Conservation (phyloP, 768 basidiomycete genomes). For the Lactarius deliciosus region DNA sequence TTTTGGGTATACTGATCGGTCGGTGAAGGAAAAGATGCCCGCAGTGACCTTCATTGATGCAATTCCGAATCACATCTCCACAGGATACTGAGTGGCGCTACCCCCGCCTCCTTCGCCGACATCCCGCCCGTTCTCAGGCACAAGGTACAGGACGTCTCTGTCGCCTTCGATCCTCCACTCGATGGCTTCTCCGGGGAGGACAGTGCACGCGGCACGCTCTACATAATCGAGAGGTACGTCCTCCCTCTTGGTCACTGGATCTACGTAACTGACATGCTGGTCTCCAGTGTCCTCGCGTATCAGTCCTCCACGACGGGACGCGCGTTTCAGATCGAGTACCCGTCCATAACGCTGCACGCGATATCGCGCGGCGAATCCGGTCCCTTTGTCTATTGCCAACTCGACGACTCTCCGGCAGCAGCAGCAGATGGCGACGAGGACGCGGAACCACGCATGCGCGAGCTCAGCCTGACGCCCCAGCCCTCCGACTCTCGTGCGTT, state of each 20-base stretch:
- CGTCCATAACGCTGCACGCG: constrained; percentile 90
- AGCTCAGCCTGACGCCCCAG: constrained; percentile 74
- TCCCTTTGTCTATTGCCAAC: constrained; percentile 89
- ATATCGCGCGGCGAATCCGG: constrained; percentile 67
- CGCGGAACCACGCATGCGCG: constrained; percentile 58
- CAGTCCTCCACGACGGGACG: constrained; percentile 61
- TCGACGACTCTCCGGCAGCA: constrained; percentile 64
- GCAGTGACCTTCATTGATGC: constrained; percentile 40
- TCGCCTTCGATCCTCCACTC: constrained; percentile 67
- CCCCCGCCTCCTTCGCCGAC: constrained; percentile 79
- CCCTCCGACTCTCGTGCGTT: constrained; percentile 58
- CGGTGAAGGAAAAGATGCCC: constrained; percentile 31
- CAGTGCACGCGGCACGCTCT: constrained; percentile 63
- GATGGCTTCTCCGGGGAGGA: constrained; percentile 57
- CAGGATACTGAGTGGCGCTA: constrained; percentile 63
- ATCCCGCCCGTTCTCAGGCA: constrained; percentile 83
- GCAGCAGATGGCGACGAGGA: constrained; percentile 43
- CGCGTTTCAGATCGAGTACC: constrained; percentile 86
- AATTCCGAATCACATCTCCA: constrained; percentile 52
- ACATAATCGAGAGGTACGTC: constrained; percentile 78
- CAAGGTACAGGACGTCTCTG: constrained; percentile 66
- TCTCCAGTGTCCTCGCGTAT: constrained; percentile 69
- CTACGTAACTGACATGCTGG: constrained; percentile 10
- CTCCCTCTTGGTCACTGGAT: constrained; percentile 21
- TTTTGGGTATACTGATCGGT: neutral